Conservation (phyloP, 305 asterid species). For the Fraxinus latifolia region DNA sequence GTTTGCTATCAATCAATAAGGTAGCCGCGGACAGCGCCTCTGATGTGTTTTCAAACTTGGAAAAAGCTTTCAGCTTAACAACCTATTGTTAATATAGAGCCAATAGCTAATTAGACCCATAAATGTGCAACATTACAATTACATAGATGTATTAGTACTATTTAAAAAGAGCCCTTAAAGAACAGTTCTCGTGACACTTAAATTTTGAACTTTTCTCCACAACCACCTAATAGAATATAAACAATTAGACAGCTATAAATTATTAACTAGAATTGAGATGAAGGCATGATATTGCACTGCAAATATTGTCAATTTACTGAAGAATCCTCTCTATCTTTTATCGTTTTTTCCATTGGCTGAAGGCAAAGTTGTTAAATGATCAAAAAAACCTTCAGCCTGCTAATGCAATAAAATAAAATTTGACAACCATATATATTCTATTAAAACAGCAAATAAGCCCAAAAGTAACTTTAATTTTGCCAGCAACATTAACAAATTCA, state of each 20-base stretch:
- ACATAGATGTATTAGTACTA: not conserved
- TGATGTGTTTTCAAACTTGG: conserved; percentile 84
- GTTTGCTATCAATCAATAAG: conserved; percentile 75
- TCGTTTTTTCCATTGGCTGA: not conserved
- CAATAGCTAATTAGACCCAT: not conserved
- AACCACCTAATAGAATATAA: not conserved
- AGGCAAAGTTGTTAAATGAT: not conserved
- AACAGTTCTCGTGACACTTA: not conserved
- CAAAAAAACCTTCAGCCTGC: not conserved
- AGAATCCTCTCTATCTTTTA: not conserved
- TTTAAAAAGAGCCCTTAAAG: not conserved
- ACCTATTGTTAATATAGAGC: conserved; percentile 37
- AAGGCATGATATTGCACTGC: not conserved
- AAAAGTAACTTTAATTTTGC: not conserved
- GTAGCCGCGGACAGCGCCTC: conserved; percentile 86
- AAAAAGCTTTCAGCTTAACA: conserved; percentile 82
- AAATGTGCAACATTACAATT: not conserved
- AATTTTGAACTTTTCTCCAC: not conserved
- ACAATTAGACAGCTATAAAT: not conserved
- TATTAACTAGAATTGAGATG: not conserved
- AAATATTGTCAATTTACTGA: not conserved
- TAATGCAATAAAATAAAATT: not conserved
- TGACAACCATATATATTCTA: not conserved
- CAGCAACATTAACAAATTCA: not conserved
- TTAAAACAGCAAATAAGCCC: not conserved